phyloP scores from a whole-genome alignment of 2,329 filamentous ascomycete genomes.

The Fusarium albidum region DNA sequence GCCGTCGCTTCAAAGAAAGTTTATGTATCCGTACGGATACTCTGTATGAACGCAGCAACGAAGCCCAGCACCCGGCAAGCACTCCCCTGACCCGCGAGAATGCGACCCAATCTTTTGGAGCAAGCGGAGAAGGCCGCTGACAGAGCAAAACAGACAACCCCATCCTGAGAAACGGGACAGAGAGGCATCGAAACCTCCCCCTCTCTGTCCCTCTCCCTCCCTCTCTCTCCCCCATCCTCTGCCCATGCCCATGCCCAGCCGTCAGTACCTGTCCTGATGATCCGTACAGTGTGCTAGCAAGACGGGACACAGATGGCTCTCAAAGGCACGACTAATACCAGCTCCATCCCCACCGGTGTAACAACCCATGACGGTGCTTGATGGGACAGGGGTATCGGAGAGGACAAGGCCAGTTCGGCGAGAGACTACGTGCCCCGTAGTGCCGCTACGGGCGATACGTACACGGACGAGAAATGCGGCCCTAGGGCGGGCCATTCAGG shows the following conservation, averaged over 20 bases:
- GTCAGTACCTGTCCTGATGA: constrained; percentile 1
- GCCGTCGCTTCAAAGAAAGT: constrained; percentile 9
- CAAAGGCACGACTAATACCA: constrained; percentile 30
- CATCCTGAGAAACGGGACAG: no score
- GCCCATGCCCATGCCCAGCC: constrained; percentile 1
- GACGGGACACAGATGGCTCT: not conserved
- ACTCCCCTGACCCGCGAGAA: constrained; percentile 29
- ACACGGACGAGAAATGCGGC: constrained; percentile 28
- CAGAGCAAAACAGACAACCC: no score
- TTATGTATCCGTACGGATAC: no score
- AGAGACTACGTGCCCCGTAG: constrained; percentile 4
- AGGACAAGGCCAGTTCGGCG: constrained; percentile 3
- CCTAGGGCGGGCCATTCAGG: constrained; percentile 41
- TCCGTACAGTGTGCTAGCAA: constrained; percentile 18
- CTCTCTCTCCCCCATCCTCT: no score
- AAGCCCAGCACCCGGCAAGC: not conserved
- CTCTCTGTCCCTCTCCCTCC: no score
- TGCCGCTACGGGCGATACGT: constrained; percentile 24
- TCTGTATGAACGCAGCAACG: no score
- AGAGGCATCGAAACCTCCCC: no score
- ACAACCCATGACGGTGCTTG: constrained; percentile 36
- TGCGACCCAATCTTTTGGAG: constrained; percentile 18
- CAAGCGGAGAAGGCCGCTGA: not conserved
- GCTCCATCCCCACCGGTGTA: constrained; percentile 26
- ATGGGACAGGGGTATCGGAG: constrained; percentile 35